phyloP scores from a whole-genome alignment of 306 rosid genomes.

The Aeschynomene evenia region DNA sequence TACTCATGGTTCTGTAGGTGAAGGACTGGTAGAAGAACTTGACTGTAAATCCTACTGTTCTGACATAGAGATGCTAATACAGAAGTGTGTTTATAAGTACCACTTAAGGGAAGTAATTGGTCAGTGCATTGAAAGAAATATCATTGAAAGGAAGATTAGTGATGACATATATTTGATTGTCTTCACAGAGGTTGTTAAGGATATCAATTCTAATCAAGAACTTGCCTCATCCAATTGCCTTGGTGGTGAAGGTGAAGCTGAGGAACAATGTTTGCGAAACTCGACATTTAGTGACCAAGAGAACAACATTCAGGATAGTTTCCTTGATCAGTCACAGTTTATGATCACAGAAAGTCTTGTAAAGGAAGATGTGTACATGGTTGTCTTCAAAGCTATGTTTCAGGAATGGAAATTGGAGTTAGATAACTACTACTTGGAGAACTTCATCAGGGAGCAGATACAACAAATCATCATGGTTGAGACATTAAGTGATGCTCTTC shows the following conservation, averaged over 20 bases:
- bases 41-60: not conserved
- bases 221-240: conserved; percentile 3
- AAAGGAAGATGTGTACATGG: conserved; percentile 46
- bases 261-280: conserved; percentile 6
- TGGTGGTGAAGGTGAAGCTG: conserved; percentile 4
- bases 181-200: conserved; percentile 38
- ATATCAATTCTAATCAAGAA: conserved; percentile 24
- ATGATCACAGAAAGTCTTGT: conserved; percentile 26
- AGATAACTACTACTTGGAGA: conserved; percentile 36
- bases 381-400: conserved; percentile 42
- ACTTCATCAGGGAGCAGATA: conserved; percentile 41
- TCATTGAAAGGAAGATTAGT: conserved; percentile 44
- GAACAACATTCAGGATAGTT: not conserved
- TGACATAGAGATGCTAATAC: conserved; percentile 44
- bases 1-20: conserved; percentile 28
- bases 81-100: conserved; percentile 34
- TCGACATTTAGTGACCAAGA: conserved; percentile 11
- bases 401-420: conserved; percentile 49
- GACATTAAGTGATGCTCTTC: conserved; percentile 40
- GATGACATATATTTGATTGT: conserved; percentile 41
- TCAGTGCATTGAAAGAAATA: conserved; percentile 38
- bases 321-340: conserved; percentile 12
- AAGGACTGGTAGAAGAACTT: conserved; percentile 33
- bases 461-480: conserved; percentile 39
- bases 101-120: conserved; percentile 34